phyloP scores from a whole-genome alignment of 805 yeast genomes.

The Myxozyma neotropica region DNA sequence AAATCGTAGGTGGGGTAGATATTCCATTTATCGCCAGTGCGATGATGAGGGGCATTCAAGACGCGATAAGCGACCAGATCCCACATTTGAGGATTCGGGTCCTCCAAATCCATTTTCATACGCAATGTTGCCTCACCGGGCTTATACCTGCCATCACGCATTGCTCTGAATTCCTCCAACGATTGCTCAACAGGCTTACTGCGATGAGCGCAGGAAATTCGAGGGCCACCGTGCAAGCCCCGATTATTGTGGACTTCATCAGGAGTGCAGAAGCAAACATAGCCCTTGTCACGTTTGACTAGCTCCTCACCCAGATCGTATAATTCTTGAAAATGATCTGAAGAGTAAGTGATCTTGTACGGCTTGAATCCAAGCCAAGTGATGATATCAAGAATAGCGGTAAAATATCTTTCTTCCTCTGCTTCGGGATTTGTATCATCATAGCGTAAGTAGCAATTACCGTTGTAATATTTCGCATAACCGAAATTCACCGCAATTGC shows the following conservation, averaged over 20 bases:
- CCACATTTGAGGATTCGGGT: conserved; percentile 99
- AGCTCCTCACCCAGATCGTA: conserved; percentile 86
- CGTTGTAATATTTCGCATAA: conserved; percentile 83
- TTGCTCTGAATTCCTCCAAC: conserved; percentile 77
- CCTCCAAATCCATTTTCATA: conserved; percentile 89
- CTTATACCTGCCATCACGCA: conserved; percentile 85
- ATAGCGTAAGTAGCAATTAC: conserved; percentile 87
- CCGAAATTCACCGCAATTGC: conserved; percentile 98
- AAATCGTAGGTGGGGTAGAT: conserved; percentile 98
- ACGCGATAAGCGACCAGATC: conserved; percentile 97
- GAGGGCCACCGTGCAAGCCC: conserved; percentile 90
- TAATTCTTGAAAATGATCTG: conserved; percentile 89
- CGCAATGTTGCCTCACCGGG: conserved; percentile 94
- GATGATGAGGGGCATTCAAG: conserved; percentile 86
- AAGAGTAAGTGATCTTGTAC: conserved; percentile 91
- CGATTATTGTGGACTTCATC: conserved; percentile 89
- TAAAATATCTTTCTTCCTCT: conserved; percentile 89
- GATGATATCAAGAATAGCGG: conserved; percentile 79
- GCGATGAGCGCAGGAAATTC: conserved; percentile 81
- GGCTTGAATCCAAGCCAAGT: conserved; percentile 94
- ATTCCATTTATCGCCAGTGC: conserved; percentile 97
- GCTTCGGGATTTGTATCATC: conserved; percentile 99
- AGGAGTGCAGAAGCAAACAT: conserved; percentile 90
- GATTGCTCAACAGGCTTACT: conserved; percentile 70
- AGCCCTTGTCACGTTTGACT: conserved; percentile 71